These are phyloP conservation scores for Cynanchum wilfordii DNA, from an alignment of 257 asterid species.

Conservation along the genomic window DNA sequence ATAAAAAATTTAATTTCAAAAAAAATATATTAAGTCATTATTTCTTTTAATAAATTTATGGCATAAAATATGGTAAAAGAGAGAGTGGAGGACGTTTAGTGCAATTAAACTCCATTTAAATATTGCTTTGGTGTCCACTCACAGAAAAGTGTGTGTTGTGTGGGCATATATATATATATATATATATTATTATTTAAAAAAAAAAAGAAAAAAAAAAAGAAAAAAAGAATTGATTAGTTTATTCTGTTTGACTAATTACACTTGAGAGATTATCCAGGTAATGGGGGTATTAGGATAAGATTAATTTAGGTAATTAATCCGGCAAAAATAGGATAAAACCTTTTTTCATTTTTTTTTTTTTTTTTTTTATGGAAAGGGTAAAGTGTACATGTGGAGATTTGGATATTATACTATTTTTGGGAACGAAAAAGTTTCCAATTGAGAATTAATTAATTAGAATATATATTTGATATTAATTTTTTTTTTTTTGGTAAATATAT, in stretches of 20 bases:
- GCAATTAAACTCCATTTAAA: constrained; percentile 13
- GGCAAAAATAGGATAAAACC: neutral
- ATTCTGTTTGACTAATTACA: neutral
- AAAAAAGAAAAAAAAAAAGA: too few species aligned
- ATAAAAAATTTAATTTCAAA: too few species aligned
- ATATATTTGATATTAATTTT: too few species aligned
- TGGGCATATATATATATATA: neutral
- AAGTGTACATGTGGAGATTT: neutral
- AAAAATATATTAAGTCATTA: too few species aligned
- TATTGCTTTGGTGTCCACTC: constrained; percentile 15
- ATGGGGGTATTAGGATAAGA: neutral
- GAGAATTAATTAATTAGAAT: neutral
- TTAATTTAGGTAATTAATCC: neutral
- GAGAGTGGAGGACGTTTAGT: constrained; percentile 1
- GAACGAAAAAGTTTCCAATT: neutral
- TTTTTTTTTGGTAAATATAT: too few species aligned
- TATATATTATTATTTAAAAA: too few species aligned
- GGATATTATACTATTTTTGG: neutral
- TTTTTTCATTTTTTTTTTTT: neutral
- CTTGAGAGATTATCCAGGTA: neutral
- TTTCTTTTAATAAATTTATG: too few species aligned
- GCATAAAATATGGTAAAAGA: neutral
- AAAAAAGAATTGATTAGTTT: neutral
- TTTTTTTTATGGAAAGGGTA: neutral
- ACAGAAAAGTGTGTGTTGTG: neutral